Percentiles rank a stretch among this genome's conserved stretches.
Conservation (phyloP, 225 moss, liverwort and hornwort genomes). For the Physcomitrium patens region DNA sequence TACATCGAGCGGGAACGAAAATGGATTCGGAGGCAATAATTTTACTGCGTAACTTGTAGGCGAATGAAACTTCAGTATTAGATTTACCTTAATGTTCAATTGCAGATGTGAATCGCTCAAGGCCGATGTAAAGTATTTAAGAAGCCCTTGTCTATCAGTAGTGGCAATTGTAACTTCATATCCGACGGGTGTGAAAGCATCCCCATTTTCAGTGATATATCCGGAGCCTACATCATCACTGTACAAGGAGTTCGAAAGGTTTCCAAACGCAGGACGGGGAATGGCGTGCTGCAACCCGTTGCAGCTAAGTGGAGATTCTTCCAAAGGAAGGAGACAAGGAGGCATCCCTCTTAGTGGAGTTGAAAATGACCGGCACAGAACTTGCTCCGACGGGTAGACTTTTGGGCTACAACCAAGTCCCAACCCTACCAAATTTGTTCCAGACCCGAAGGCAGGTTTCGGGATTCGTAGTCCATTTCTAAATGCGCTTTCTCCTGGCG, state of each 20-base stretch:
- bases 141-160: constrained; percentile 87
- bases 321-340: constrained; percentile 26
- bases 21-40: neutral
- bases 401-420: constrained; percentile 63
- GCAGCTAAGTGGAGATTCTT: constrained; percentile 39
- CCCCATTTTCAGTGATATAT: constrained; percentile 55
- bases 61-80: neutral
- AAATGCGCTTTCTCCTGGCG: constrained; percentile 32
- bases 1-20: neutral
- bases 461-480: constrained; percentile 38
- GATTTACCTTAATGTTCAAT: constrained; percentile 84
- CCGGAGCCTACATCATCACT: constrained; percentile 45
- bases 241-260: constrained; percentile 54
- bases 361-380: constrained; percentile 51
- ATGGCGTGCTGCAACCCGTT: constrained; percentile 41
- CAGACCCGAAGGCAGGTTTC: constrained; percentile 85
- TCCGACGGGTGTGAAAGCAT: constrained; percentile 53
- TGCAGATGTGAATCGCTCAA: constrained; percentile 70
- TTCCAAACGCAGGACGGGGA: constrained; percentile 76
- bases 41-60: neutral
- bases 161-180: constrained; percentile 90
- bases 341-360: neutral
- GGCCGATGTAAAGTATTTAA: constrained; percentile 85
- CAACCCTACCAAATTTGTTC: constrained; percentile 73
- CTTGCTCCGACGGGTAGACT: constrained; percentile 45